Evolutionary conservation across 208 protist species (phyloP), one percentile per base, ranked within the genome.

Genomic region (Willaertia magna): DNA sequence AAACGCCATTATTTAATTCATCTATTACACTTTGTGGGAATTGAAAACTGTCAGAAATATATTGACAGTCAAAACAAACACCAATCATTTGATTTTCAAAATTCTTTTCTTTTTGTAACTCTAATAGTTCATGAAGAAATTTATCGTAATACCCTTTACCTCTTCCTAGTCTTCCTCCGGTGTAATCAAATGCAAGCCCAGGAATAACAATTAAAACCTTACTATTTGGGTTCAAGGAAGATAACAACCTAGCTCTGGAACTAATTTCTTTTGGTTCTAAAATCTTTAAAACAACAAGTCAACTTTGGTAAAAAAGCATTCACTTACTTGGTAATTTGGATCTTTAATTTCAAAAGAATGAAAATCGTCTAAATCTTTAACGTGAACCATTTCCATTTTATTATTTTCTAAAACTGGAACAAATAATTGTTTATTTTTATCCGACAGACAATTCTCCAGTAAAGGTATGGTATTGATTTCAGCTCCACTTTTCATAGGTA

Each of bases 61-160:
- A 67, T 67, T 67, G 55, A 26, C 55, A 67, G 2, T 16, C 26
- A 67, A 67, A 67, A 67, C 55, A 67, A 67, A 67, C 22, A 6
- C 55, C 55, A 67, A 67, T 6, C 12, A 67, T 12, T 34, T 34
- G 12, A 6, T 16, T 67, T n/a, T 67, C 55, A 67, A 67, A 67
- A 4, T 67, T 30, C 2, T 2, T 9, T 30, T 30, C 4, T 34
- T 26, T 22, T 67, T 67, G 12, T 30, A 67, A 51, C 14, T 81
- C 22, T 16, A 39, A 16, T 3, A 81, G 14, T 16, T 4, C 3
- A 39, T 11, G 43, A 39, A 81, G 39, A 43, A 81, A 81, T 30
- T 34, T 47, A 39, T 81, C 76, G 51, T 81, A 81, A 18, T 81
- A 51, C 6, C 76, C 76, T 34, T 81, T 81, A 40, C 76, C 76